A percentile compares a stretch with the other conserved stretches of the same genome.
These are phyloP conservation scores for Fremontodendron californicum DNA, from an alignment of 345 rosid species.

Conservation along the genomic window DNA sequence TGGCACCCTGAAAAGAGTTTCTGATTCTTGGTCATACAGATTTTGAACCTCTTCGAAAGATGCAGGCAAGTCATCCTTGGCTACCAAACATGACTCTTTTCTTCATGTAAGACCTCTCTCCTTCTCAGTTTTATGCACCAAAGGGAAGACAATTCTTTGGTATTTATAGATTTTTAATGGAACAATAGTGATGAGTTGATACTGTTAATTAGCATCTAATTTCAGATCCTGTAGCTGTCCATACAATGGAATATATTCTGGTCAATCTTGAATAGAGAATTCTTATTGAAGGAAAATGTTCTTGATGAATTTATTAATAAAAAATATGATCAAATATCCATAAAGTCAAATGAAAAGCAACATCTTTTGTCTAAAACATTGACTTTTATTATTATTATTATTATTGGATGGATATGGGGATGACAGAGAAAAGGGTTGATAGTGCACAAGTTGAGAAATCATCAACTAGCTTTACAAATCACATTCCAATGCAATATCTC, in stretches of 20 bases:
- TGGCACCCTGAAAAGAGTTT: background rate
- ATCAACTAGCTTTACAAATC: too few species aligned
- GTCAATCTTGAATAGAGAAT: background rate
- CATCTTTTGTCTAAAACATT: background rate
- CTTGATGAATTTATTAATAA: background rate
- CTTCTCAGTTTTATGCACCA: background rate
- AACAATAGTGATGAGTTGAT: background rate
- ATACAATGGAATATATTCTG: background rate
- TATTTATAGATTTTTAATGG: background rate
- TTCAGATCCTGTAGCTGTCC: background rate
- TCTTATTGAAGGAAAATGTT: background rate
- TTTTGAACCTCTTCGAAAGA: background rate
- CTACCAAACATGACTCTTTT: conserved; percentile 32
- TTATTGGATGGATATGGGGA: background rate
- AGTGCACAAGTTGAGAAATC: too few species aligned
- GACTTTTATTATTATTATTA: too few species aligned
- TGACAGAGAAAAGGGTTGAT: background rate
- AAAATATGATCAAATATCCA: background rate
- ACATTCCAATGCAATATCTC: background rate
- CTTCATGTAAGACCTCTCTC: conserved; percentile 43
- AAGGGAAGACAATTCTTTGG: background rate
- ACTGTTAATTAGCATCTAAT: background rate
- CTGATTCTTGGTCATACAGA: background rate
- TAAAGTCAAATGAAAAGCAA: background rate
- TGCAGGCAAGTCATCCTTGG: conserved; percentile 63